These are phyloP conservation scores for Phytophthora sojae DNA, from an alignment of 352 stramenopile genomes.

Conservation along the genomic window DNA sequence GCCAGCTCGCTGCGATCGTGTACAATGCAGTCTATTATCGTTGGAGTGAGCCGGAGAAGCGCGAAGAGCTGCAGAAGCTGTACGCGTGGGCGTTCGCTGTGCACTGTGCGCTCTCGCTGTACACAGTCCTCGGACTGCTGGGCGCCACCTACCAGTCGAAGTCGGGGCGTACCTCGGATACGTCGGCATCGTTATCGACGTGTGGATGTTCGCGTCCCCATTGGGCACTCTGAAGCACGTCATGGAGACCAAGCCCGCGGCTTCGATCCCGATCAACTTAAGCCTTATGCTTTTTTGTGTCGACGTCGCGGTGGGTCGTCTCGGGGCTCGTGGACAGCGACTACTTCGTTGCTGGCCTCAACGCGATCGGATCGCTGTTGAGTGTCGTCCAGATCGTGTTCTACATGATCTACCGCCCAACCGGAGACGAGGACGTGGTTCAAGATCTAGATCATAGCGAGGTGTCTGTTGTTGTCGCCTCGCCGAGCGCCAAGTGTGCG, in stretches of 20 bases:
- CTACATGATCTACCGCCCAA: constrained; percentile 47
- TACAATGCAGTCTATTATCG: constrained; percentile 34
- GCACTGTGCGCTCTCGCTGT: constrained; percentile 32
- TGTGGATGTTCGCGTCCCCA: constrained; percentile 1
- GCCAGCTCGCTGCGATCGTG: constrained; percentile 15
- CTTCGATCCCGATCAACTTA: constrained; percentile 34
- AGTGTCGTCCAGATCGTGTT: constrained; percentile 51
- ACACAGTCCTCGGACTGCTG: constrained; percentile 39
- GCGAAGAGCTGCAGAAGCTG: constrained; percentile 14
- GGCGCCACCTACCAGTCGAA: constrained; percentile 39
- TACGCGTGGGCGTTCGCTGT: constrained; percentile 18
- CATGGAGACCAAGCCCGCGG: constrained; percentile 22
- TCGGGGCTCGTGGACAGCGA: constrained; percentile 19
- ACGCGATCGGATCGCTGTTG: constrained; percentile 42
- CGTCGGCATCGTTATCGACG: constrained; percentile 26
- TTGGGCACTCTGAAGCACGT: constrained; percentile 1
- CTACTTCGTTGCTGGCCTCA: constrained; percentile 30
- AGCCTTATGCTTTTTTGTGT: constrained; percentile 27
- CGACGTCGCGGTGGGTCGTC: constrained; percentile 24
- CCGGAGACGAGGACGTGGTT: not conserved
- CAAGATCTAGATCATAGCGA: not conserved
- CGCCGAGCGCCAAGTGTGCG: not conserved
- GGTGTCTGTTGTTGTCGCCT: constrained; percentile 4
- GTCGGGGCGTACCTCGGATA: constrained; percentile 25
- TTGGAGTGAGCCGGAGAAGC: constrained; percentile 13